Conservation (phyloP, 192 early-diverging fungal species). For the Umbelopsis isabellina region DNA sequence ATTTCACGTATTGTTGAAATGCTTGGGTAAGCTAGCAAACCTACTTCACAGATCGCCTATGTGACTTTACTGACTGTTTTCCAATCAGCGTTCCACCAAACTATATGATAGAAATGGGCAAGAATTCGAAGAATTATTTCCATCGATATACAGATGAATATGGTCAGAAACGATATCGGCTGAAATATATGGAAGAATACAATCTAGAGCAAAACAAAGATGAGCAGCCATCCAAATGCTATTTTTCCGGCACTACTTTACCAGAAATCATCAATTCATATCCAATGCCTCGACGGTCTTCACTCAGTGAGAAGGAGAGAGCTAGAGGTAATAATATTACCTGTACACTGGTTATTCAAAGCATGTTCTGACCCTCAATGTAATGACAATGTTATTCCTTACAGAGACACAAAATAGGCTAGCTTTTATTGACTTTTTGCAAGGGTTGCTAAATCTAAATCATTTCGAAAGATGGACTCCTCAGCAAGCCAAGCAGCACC, state of each 20-base stretch:
- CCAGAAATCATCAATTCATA: conserved; percentile 87
- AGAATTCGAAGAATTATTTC: conserved; percentile 86
- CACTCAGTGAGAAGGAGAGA: conserved; percentile 61
- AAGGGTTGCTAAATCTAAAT: conserved; percentile 88
- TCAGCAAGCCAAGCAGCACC: conserved; percentile 91
- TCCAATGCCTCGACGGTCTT: conserved; percentile 73
- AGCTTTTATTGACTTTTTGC: conserved; percentile 90
- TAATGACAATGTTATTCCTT: background rate
- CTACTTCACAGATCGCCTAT: background rate
- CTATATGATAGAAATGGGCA: conserved; percentile 95
- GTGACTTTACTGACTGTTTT: background rate
- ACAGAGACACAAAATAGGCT: conserved; percentile 73
- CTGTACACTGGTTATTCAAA: background rate
- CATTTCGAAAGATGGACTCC: conserved; percentile 95
- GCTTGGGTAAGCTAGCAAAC: conserved; percentile 66
- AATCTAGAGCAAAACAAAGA: conserved; percentile 74
- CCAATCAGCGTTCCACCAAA: conserved; percentile 69
- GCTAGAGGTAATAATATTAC: conserved; percentile 64
- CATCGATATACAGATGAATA: conserved; percentile 57
- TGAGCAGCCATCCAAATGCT: conserved; percentile 92
- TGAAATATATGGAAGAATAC: conserved; percentile 86
- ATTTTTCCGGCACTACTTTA: conserved; percentile 86
- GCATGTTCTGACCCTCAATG: background rate
- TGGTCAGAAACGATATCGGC: conserved; percentile 58
- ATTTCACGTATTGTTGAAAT: conserved; percentile 92